A percentile compares a stretch with the other conserved stretches of the same genome.
Conservation (phyloP, 1,139 yeast genomes). For the Wickerhamomyces sp. region DNA sequence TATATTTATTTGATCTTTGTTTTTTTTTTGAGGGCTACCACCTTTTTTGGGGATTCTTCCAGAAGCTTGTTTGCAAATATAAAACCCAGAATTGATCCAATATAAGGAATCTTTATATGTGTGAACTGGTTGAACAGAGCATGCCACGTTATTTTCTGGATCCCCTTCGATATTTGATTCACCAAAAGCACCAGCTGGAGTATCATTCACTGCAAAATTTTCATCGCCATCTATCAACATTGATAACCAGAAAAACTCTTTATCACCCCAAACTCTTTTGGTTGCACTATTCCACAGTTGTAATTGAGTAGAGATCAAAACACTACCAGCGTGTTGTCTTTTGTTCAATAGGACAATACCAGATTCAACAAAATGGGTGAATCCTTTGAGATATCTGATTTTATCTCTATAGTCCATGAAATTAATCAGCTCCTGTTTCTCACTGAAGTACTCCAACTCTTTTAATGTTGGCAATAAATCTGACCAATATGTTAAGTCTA, state of each 20-base stretch:
- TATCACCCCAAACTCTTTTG: slow-evolving; percentile 52
- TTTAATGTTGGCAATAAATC: slow-evolving; percentile 36
- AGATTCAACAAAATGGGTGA: slow-evolving; percentile 45
- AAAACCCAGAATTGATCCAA: slow-evolving; percentile 66
- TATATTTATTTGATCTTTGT: slow-evolving; percentile 22
- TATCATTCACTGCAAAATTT: slow-evolving; percentile 37
- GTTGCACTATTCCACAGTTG: slow-evolving; percentile 36
- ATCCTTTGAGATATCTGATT: slow-evolving; percentile 26
- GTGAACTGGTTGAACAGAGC: slow-evolving; percentile 68
- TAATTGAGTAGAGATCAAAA: slow-evolving; percentile 39
- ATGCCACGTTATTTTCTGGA: slow-evolving; percentile 35
- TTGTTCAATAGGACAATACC: slow-evolving; percentile 44
- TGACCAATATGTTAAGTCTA: slow-evolving; percentile 32
- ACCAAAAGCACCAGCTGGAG: slow-evolving; percentile 47
- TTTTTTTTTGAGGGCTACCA: slow-evolving; percentile 25
- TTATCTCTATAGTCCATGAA: slow-evolving; percentile 27
- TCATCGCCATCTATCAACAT: slow-evolving; percentile 48
- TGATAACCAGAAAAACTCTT: slow-evolving; percentile 59
- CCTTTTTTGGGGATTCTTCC: slow-evolving; percentile 27
- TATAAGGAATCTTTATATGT: slow-evolving; percentile 40
- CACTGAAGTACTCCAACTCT: slow-evolving; percentile 29
- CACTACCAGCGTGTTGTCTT: slow-evolving; percentile 35
- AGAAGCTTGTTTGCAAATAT: slow-evolving; percentile 47
- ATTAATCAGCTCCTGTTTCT: slow-evolving; percentile 24
- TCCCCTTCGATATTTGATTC: slow-evolving; percentile 26